Conservation (phyloP, 345 rosid species). For the Melaleuca quinquenervia region DNA sequence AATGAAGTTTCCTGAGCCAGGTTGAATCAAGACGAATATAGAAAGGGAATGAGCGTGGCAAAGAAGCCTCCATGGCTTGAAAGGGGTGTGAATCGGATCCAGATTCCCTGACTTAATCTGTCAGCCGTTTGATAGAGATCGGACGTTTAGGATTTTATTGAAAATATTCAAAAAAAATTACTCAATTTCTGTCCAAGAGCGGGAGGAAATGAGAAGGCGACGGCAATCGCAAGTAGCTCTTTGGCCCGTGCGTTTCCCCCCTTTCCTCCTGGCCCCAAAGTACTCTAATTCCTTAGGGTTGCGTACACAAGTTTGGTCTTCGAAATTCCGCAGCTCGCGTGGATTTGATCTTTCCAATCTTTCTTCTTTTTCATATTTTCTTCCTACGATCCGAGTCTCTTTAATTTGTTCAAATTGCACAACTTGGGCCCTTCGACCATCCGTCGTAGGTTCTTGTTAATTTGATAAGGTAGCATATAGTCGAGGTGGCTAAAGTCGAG, state of each 20-base stretch:
- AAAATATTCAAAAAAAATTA: no score
- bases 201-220: neutral
- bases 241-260: neutral
- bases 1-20: neutral
- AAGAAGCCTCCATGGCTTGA: neutral
- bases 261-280: neutral
- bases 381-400: neutral
- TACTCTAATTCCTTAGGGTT: neutral
- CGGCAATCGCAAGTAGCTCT: neutral
- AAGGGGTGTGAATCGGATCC: neutral
- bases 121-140: no score
- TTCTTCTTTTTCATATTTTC: neutral
- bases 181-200: neutral
- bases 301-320: neutral
- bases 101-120: no score
- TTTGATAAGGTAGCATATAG: neutral
- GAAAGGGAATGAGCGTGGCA: neutral
- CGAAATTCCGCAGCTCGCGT: accelerated
- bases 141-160: no score
- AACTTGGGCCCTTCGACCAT: neutral
- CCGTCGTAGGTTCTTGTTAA: neutral
- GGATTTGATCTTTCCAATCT: neutral
- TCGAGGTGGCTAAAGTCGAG: neutral
- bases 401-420: neutral
- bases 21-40: neutral